Evolutionary conservation across 768 basidiomycete species (phyloP).

Genomic region (Tulasnella calospora): DNA sequence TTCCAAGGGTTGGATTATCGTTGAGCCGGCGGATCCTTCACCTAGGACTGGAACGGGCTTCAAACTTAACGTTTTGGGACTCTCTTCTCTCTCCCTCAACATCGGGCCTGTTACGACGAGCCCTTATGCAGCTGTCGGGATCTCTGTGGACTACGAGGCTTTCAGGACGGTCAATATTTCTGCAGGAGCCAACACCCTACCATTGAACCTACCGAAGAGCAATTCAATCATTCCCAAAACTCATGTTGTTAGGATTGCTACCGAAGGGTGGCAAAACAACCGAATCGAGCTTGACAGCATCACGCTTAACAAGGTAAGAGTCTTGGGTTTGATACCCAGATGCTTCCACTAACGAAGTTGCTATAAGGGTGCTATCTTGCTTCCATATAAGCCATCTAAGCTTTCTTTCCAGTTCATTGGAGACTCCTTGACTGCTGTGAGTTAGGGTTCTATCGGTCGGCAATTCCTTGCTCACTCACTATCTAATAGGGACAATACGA

Average conservation of each 20-base stretch:
- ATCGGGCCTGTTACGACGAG: constrained; percentile 49
- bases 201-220: constrained; percentile 34
- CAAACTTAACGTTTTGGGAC: constrained; percentile 46
- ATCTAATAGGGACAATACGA: constrained; percentile 48
- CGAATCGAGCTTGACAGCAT: constrained; percentile 51
- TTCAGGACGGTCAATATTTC: constrained; percentile 49
- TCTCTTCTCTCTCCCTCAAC: constrained; percentile 43
- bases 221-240: constrained; percentile 34
- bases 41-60: constrained; percentile 47
- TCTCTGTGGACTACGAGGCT: constrained; percentile 48
- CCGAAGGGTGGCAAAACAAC: constrained; percentile 58
- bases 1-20: neutral
- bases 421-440: constrained; percentile 53
- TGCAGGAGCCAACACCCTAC: constrained; percentile 45
- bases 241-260: constrained; percentile 41
- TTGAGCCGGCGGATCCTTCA: neutral
- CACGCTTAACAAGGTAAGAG: constrained; percentile 42
- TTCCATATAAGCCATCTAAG: constrained; percentile 45
- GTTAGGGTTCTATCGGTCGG: constrained; percentile 25
- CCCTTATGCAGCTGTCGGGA: constrained; percentile 46
- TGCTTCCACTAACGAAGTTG: neutral
- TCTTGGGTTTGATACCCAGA: neutral
- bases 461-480: neutral
- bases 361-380: constrained; percentile 45
- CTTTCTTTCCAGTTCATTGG: constrained; percentile 55